Conservation (phyloP, 2,329 filamentous ascomycete species). For the Fusarium oxysporum region DNA sequence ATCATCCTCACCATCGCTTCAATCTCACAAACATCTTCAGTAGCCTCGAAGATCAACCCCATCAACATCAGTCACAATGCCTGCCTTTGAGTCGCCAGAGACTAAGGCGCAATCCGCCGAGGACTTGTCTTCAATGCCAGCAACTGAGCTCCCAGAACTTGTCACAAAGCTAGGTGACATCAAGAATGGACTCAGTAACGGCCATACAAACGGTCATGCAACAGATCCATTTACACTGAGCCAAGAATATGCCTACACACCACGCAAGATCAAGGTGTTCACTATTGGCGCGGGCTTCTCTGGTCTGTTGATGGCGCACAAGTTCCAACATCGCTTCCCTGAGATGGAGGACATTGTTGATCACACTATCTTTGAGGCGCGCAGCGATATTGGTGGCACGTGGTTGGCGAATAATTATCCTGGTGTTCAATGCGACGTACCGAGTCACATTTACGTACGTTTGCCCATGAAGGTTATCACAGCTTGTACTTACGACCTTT, state of each 20-base stretch:
- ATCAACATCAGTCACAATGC: conserved; percentile 4
- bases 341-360: conserved; percentile 44
- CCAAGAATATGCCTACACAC: conserved; percentile 45
- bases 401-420: conserved; percentile 50
- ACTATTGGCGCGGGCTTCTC: conserved; percentile 52
- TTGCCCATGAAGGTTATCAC: too few relatives aligned
- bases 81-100: conserved; percentile 31
- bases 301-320: conserved; percentile 50
- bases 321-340: conserved; percentile 50
- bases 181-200: neutral
- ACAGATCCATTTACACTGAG: conserved; percentile 46
- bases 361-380: conserved; percentile 49
- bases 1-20: neutral
- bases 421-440: conserved; percentile 40
- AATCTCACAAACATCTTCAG: neutral
- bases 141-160: conserved; percentile 38
- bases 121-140: conserved; percentile 11
- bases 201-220: conserved; percentile 1
- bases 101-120: conserved; percentile 3
- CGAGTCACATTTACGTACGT: conserved; percentile 36
- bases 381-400: conserved; percentile 48
- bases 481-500: too few relatives aligned
- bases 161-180: neutral
- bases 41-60: neutral
- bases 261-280: conserved; percentile 48